These are phyloP conservation scores for Cladosporium sp. DNA, from an alignment of 2,329 filamentous ascomycete genomes.

Conservation along the genomic window DNA sequence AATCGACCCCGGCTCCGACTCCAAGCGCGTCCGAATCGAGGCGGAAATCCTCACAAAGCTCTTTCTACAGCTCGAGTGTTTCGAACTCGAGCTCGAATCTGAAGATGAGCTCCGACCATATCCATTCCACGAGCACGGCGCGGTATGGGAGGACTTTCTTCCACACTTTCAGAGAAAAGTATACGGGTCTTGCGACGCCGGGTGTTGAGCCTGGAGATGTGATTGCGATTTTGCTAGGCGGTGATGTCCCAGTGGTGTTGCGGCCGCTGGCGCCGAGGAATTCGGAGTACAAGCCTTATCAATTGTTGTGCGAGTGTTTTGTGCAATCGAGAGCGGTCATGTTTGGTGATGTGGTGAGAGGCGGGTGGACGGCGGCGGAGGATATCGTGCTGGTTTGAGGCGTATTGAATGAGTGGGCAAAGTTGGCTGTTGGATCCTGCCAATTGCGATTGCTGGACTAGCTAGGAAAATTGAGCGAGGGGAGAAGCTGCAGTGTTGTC, in stretches of 20 bases:
- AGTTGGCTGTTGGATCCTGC: no score
- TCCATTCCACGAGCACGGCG: neutral
- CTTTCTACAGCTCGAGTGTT: neutral
- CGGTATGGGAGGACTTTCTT: slow-evolving; percentile 27
- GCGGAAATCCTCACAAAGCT: neutral
- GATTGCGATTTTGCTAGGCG: slow-evolving; percentile 24
- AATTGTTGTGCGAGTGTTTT: slow-evolving; percentile 29
- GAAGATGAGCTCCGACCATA: neutral
- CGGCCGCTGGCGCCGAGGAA: slow-evolving; percentile 16
- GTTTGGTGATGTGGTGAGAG: slow-evolving; percentile 22
- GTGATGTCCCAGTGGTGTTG: slow-evolving; percentile 29
- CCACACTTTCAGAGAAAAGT: slow-evolving; percentile 20
- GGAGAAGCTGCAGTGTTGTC: no score
- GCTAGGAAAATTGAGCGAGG: no score
- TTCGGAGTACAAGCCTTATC: slow-evolving; percentile 18
- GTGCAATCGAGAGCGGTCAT: slow-evolving; percentile 23
- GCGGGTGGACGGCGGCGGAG: slow-evolving; percentile 19
- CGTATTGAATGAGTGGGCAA: neutral
- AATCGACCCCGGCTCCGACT: slow-evolving; percentile 23
- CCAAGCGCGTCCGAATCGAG: slow-evolving; percentile 2
- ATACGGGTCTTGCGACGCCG: slow-evolving; percentile 24
- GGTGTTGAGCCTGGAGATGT: slow-evolving; percentile 22
- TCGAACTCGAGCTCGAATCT: neutral
- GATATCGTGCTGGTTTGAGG: slow-evolving; percentile 26
- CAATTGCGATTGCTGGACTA: no score